Evolutionary conservation across 352 stramenopile species (phyloP).

Genomic region (Globisporangium lucens): DNA sequence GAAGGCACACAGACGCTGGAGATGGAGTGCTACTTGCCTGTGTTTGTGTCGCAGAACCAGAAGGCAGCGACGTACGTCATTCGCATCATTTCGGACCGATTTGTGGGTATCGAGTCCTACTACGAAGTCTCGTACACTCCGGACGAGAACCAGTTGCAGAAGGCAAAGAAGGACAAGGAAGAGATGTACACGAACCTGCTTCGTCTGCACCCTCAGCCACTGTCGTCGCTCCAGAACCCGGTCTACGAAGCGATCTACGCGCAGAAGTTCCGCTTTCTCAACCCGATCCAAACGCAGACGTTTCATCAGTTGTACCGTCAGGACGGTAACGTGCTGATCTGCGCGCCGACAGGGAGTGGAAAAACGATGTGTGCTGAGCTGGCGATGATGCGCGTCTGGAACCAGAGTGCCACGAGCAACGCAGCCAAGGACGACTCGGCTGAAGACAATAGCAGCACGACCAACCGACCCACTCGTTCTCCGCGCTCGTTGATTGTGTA

Average conservation of each 20-base stretch:
- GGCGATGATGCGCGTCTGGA: slow-evolving; percentile 95
- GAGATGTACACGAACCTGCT: slow-evolving; percentile 89
- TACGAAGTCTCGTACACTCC: slow-evolving; percentile 69
- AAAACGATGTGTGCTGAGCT: slow-evolving; percentile 98
- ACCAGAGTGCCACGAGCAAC: slow-evolving; percentile 21
- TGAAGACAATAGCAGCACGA: not conserved
- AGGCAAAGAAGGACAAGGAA: slow-evolving; percentile 52
- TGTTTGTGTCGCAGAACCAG: slow-evolving; percentile 91
- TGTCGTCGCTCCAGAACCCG: slow-evolving; percentile 89
- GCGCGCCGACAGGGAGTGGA: slow-evolving; percentile 94
- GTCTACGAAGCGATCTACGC: slow-evolving; percentile 92
- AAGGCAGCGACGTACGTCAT: slow-evolving; percentile 92
- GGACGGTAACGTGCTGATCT: slow-evolving; percentile 94
- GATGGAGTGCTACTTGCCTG: slow-evolving; percentile 95
- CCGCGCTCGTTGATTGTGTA: slow-evolving; percentile 90
- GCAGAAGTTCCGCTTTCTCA: slow-evolving; percentile 87
- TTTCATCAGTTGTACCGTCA: slow-evolving; percentile 98
- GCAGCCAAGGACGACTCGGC: not conserved
- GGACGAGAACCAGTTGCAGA: slow-evolving; percentile 24
- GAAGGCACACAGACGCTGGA: slow-evolving; percentile 64
- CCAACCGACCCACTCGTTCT: not conserved
- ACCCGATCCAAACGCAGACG: slow-evolving; percentile 97
- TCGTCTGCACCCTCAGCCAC: slow-evolving; percentile 93
- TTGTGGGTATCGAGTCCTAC: slow-evolving; percentile 94
- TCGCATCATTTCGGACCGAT: slow-evolving; percentile 94